phyloP scores from a whole-genome alignment of 2,329 filamentous ascomycete species.

The Curvularia sp. region DNA sequence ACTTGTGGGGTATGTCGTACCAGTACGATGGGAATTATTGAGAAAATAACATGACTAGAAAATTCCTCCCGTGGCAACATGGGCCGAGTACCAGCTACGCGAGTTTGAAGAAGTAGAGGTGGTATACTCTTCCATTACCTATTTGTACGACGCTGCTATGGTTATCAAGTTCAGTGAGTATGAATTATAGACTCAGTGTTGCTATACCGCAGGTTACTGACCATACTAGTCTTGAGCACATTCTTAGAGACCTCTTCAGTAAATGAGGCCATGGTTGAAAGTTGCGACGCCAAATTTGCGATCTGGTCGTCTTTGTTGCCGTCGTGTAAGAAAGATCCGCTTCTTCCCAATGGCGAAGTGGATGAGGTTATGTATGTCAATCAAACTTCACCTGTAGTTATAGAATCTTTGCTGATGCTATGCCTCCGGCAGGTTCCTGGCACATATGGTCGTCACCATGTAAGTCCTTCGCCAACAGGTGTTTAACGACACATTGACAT shows the following conservation, averaged over 20 bases:
- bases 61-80: constrained; percentile 52
- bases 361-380: constrained; percentile 75
- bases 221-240: constrained; percentile 58
- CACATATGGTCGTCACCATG: constrained; percentile 73
- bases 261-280: constrained; percentile 64
- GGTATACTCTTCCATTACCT: constrained; percentile 82
- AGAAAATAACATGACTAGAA: constrained; percentile 25
- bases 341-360: constrained; percentile 70
- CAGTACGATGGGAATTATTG: neutral
- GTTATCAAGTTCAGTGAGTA: constrained; percentile 67
- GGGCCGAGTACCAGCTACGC: constrained; percentile 76
- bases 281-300: constrained; percentile 68
- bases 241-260: constrained; percentile 32
- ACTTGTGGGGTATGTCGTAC: constrained; percentile 38
- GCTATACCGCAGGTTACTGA: constrained; percentile 3
- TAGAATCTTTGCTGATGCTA: neutral
- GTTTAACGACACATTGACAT: neutral
- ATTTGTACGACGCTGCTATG: constrained; percentile 77
- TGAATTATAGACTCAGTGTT: too few relatives aligned
- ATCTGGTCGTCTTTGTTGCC: constrained; percentile 84
- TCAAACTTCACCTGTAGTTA: neutral
- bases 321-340: constrained; percentile 70
- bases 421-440: constrained; percentile 66
- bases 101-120: constrained; percentile 74
- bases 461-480: constrained; percentile 21